phyloP scores from a whole-genome alignment of 352 stramenopile species.

The Phytophthora nicotianae region DNA sequence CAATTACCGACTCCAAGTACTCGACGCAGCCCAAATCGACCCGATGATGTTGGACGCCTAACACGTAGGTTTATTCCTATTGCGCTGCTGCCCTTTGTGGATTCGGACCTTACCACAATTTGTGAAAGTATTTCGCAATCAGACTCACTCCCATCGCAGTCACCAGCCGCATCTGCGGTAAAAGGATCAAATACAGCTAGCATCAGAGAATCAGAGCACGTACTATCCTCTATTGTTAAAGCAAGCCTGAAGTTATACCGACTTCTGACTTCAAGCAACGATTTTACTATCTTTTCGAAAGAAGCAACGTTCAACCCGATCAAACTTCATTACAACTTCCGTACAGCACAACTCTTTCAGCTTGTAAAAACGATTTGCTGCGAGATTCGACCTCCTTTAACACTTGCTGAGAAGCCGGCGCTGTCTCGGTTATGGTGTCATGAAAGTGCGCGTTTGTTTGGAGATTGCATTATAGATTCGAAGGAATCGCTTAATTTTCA shows the following conservation, averaged over 20 bases:
- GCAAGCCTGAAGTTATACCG: conserved; percentile 62
- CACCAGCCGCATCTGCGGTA: neutral
- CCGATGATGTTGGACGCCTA: conserved; percentile 31
- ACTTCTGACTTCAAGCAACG: conserved; percentile 38
- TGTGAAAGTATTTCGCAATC: conserved; percentile 37
- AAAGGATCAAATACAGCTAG: neutral
- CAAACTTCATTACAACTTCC: conserved; percentile 68
- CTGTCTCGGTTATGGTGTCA: conserved; percentile 78
- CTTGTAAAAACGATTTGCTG: conserved; percentile 54
- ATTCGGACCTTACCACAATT: conserved; percentile 58
- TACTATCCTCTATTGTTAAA: conserved; percentile 54
- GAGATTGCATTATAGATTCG: conserved; percentile 50
- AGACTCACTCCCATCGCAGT: neutral
- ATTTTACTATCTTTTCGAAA: conserved; percentile 30
- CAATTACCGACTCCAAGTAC: conserved; percentile 13
- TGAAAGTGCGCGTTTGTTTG: conserved; percentile 58
- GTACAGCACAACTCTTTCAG: conserved; percentile 41
- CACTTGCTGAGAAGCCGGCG: conserved; percentile 49
- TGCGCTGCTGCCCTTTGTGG: conserved; percentile 32
- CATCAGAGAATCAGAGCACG: conserved; percentile 40
- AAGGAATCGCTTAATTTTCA: conserved; percentile 49
- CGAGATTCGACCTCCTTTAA: conserved; percentile 36
- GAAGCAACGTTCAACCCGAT: conserved; percentile 13
- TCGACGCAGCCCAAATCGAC: neutral
- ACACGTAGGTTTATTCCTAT: conserved; percentile 44